phyloP scores from a whole-genome alignment of 2,329 filamentous ascomycete species.

The Paramyrothecium roridum region DNA sequence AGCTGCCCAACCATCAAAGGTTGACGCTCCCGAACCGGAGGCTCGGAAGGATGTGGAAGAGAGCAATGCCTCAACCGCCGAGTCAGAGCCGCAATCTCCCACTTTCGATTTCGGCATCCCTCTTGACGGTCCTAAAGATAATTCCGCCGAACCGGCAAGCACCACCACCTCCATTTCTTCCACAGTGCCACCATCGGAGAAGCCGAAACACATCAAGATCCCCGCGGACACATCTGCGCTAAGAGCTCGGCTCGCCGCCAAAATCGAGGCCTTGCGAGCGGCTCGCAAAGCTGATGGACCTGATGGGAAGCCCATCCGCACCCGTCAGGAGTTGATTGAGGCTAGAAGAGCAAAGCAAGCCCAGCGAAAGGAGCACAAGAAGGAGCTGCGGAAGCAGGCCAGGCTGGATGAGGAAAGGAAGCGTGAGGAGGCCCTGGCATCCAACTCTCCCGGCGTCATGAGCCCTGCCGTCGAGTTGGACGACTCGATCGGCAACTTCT shows the following conservation, averaged over 20 bases:
- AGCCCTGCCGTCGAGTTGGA: constrained; percentile 51
- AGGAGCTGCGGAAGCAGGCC: constrained; percentile 72
- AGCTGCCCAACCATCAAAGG: constrained; percentile 9
- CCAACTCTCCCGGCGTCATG: constrained; percentile 59
- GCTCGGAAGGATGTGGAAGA: constrained; percentile 39
- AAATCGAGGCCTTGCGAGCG: constrained; percentile 80
- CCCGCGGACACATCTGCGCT: constrained; percentile 72
- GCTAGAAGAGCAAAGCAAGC: constrained; percentile 83
- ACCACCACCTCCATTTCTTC: constrained; percentile 69
- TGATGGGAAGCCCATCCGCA: constrained; percentile 73
- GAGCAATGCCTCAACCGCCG: constrained; percentile 43
- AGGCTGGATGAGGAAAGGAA: constrained; percentile 75
- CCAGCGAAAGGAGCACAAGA: constrained; percentile 83
- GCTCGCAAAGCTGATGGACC: constrained; percentile 83
- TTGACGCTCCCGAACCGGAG: not conserved
- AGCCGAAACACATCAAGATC: constrained; percentile 63
- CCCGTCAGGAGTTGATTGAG: constrained; percentile 89
- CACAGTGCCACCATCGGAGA: constrained; percentile 55
- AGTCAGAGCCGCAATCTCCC: constrained; percentile 48
- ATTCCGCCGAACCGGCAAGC: constrained; percentile 46
- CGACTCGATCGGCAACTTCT: constrained; percentile 64
- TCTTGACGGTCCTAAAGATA: constrained; percentile 33
- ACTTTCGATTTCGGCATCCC: constrained; percentile 53
- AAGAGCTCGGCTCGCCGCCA: constrained; percentile 74
- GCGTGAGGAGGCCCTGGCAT: constrained; percentile 60